Base-by-base conservation (phyloP, 352 stramenopile species). In the Globisporangium irregulare region DNA sequence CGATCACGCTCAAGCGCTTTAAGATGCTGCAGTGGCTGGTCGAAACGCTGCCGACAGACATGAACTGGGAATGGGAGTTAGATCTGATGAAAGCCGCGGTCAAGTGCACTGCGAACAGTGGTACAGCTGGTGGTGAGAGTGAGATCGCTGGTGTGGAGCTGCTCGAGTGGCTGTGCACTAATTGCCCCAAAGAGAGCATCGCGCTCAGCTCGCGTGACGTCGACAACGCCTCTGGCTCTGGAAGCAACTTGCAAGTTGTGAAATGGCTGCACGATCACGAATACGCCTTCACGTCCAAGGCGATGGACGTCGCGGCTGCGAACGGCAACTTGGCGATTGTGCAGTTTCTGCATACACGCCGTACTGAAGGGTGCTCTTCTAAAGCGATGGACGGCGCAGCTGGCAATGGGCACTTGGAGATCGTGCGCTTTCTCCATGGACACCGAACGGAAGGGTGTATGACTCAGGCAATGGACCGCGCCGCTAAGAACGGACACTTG, bases 371-470 rank as follows among this genome's bases (percentile, higher is more conserved):
- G 3, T 70, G 67, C 46, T 66, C 53, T 20, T 43, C n/a, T 1
- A 41, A 58, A 25, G 67, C 67, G 43, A 66, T 73, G 51, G 32
- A 66, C 12, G 18, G 41, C 4, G 67, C 67, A 8, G 61, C 54
- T 20, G 54, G 38, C 1, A 46, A 57, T 24, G 67, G 62, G 3
- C 57, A 69, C 50, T 22, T 61, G 25, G 32, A 66, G 2, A 50
- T 73, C 6, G 67, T 70, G 14, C 53, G 41, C 20, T 73, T 66
- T 48, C 53, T 73, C n/a, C 67, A 73, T 20, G 54, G 46, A 18
- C 29, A 70, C 1, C 61, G 67, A 1, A 38, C 25, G 4, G 66
- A 68, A 68, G 60, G 66, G 25, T 68, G 66, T 36, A 58, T 59
- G 43, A 64, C 24, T 9, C 22, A 56, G 6, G 67, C 67, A 10